Evolutionary conservation across 768 basidiomycete species (phyloP), one percentile per base, ranked within the genome.

Genomic region (Tricholoma bakamatsutake): DNA sequence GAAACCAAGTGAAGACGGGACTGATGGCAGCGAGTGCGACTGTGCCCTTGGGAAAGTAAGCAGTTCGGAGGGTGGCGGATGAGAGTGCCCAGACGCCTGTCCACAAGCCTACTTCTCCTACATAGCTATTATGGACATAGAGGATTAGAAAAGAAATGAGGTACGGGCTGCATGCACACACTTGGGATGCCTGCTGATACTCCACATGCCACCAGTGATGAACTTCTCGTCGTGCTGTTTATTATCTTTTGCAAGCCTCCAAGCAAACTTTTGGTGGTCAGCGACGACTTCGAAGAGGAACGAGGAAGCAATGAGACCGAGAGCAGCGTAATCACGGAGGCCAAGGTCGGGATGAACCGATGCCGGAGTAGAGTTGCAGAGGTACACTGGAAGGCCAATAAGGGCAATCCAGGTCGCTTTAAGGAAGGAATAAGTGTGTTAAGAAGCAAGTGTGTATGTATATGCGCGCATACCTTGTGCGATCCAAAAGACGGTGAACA

Each of bases 211-310:
- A 28, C 71, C 73, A 7, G 78, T 78, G 55, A 90, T 85, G 64
- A 90, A 89, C 61, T 80, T 76, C 59, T 90, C 83, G 46, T 86
- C 77, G 62, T 90, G 88, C 57, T 82, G 68, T 66, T 87, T 85
- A 15, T 72, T 72, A 15, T 85, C 72, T 62, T 83, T 85, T 1
- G 73, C 78, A 30, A 66, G 67, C 39, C 84, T 72, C 88, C 88
- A 89, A 0, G 69, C 66, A 3, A 76, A 67, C 66, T 91, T 90
- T 68, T 90, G 85, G 40, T 67, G 58, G 67, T 89, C 87, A 0
- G 86, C 84, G 37, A 79, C 63, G 10, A 81, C 76, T 65, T 90
- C 88, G 33, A 87, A 73, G 3, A 82, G 62, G 62, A 89, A 77
- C 0, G 83, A 85, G 5, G 69, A 67, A 0, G 76, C 73, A 66